Conservation (phyloP, 305 asterid species). For the Fraxinus xanthoxyloides region DNA sequence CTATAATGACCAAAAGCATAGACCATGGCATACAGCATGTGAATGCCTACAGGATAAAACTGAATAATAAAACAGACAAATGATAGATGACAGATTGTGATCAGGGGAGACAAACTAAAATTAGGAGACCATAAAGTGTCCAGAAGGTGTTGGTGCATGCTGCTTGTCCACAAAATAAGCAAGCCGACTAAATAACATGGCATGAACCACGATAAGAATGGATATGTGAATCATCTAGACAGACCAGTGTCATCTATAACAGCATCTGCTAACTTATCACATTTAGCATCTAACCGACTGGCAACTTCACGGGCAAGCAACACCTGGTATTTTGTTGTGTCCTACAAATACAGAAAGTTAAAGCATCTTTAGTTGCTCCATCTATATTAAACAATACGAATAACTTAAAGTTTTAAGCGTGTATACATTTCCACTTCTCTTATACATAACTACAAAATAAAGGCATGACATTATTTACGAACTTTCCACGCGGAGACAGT, state of each 20-base stretch:
- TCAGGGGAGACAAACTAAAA: conserved; percentile 12
- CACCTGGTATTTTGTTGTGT: conserved; percentile 71
- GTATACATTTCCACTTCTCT: conserved; percentile 11
- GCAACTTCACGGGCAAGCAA: conserved; percentile 86
- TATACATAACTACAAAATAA: neutral
- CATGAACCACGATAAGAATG: neutral
- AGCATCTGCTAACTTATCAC: conserved; percentile 72
- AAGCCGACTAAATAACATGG: conserved; percentile 18
- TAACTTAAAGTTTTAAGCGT: conserved; percentile 2
- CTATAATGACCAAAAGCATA: conserved; percentile 10
- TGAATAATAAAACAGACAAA: conserved; percentile 11
- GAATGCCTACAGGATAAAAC: neutral
- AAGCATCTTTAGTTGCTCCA: neutral
- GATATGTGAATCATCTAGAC: conserved; percentile 28
- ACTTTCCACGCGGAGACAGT: conserved; percentile 3
- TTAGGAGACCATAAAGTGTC: conserved; percentile 3
- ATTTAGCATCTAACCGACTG: conserved; percentile 73
- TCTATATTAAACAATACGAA: conserved; percentile 9
- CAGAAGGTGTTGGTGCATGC: conserved; percentile 9
- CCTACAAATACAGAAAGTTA: conserved; percentile 45
- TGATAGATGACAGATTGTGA: conserved; percentile 1
- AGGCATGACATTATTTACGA: neutral
- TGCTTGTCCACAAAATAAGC: conserved; percentile 8
- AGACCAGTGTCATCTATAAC: conserved; percentile 69
- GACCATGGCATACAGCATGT: neutral